Conservation (phyloP, 257 asterid species). For the Paulownia fortunei region DNA sequence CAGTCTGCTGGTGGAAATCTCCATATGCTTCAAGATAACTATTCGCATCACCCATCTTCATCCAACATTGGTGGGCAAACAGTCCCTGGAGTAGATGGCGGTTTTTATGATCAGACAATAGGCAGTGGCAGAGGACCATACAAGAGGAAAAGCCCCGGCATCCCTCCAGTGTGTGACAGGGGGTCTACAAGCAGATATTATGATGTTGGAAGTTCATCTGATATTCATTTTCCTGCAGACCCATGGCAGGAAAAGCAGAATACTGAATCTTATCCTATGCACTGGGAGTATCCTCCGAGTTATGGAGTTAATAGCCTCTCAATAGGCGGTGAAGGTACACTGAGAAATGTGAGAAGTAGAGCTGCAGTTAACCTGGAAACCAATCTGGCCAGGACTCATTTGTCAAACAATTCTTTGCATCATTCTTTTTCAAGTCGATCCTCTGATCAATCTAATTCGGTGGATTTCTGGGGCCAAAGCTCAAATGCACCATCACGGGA, state of each 20-base stretch:
- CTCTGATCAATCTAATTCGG: constrained; percentile 47
- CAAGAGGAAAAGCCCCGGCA: constrained; percentile 74
- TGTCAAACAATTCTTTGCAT: constrained; percentile 46
- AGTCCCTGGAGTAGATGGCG: constrained; percentile 53
- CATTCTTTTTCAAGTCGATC: constrained; percentile 41
- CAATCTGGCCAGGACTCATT: constrained; percentile 49
- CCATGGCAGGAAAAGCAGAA: constrained; percentile 66
- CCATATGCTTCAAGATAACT: constrained; percentile 53
- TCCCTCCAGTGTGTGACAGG: constrained; percentile 59
- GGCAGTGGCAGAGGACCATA: constrained; percentile 61
- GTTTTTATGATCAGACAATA: constrained; percentile 51
- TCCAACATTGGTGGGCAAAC: constrained; percentile 58
- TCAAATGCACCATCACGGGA: constrained; percentile 54
- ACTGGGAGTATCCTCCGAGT: constrained; percentile 54
- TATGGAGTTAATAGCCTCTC: constrained; percentile 63
- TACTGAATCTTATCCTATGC: constrained; percentile 52
- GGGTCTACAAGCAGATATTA: constrained; percentile 68
- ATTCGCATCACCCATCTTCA: constrained; percentile 62
- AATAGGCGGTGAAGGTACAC: constrained; percentile 59
- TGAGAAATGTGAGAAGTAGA: constrained; percentile 78
- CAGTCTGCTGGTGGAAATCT: constrained; percentile 51
- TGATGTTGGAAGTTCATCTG: constrained; percentile 79
- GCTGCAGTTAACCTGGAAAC: constrained; percentile 53
- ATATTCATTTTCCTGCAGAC: constrained; percentile 53
- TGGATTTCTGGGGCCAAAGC: constrained; percentile 56